These are phyloP conservation scores for Pelargonium nanum DNA, from an alignment of 345 rosid species.

Conservation along the genomic window DNA sequence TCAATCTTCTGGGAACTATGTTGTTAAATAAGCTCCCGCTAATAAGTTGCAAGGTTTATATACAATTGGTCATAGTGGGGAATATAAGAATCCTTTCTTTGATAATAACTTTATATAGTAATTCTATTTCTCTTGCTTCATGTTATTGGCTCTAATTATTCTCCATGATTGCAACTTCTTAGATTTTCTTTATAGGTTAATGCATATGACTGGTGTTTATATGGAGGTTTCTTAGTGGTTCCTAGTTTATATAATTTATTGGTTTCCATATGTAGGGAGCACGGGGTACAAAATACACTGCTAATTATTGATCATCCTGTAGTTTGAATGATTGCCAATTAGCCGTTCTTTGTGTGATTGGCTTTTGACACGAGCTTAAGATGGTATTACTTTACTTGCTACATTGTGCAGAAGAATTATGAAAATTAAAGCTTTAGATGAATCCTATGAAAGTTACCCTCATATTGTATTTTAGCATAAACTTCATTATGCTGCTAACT, in stretches of 20 bases:
- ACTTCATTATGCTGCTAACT: no score
- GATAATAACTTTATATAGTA: not conserved
- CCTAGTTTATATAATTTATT: not conserved
- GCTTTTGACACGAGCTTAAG: not conserved
- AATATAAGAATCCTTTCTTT: not conserved
- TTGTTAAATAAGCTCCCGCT: not conserved
- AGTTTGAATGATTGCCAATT: no score
- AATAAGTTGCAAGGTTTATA: not conserved
- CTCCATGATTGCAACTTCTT: not conserved
- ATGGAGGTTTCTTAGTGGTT: not conserved
- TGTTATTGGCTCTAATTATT: no score
- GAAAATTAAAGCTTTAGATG: not conserved
- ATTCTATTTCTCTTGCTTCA: not conserved
- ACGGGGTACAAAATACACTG: not conserved
- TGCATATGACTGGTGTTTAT: not conserved
- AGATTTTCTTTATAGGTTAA: not conserved
- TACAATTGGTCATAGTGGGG: not conserved
- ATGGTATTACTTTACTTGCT: no score
- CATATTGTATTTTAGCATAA: not conserved
- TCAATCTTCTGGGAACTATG: no score
- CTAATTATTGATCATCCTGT: not conserved
- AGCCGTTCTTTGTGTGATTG: no score
- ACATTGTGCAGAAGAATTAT: no score
- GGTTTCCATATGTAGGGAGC: not conserved
- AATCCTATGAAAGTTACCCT: not conserved